Evolutionary conservation across 192 early-diverging fungal genomes (phyloP), one percentile per base, ranked within the genome.

Genomic region (Hyaloraphidium curvatum): DNA sequence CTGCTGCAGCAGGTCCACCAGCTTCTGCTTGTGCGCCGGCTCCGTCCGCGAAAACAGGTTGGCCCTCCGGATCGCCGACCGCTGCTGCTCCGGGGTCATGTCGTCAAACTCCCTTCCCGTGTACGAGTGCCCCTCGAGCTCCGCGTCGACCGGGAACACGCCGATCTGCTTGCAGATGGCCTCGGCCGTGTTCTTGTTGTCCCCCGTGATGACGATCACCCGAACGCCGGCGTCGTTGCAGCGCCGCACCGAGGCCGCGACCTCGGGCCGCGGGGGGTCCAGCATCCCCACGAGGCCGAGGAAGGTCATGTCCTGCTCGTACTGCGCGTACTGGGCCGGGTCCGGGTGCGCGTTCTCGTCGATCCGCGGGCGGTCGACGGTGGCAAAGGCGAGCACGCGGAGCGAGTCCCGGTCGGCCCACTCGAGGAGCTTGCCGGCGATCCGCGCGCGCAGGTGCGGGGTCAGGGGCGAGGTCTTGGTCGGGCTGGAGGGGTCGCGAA

Each of bases 171-270:
- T 81, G 64, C 89, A 93, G 58, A 99, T 91, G 53, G 85, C 75
- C 70, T 96, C 90, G 40, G 92, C 93, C 2, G 93, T 99, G 63
- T 86, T 83, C 69, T 87, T 85, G 71, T 91, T 86, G 70, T 99
- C 93, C 60, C 93, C 96, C 23, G 93, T 99, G 60, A 97, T 91
- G 19, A 99, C 87, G 63, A 97, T 86, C 21, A 99, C 95, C 37
- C 91, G 79, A 56, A 99, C 96, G 50, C 96, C 96, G 26, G 96
- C 96, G 40, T 78, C 79, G 31, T 78, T 70, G 67, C 96, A 99
- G 56, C 83, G 79, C 41, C 59, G 63, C 62, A 99, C 91, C 17
- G 89, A 80, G 21, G 62, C 75, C 41, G 64, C 64, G 28, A 96
- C 89, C 64, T 97, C 91, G 9, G 89, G 79, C 13, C 96, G 75